phyloP scores from a whole-genome alignment of 495 filamentous ascomycete species.

The Penicillium flavigenum region DNA sequence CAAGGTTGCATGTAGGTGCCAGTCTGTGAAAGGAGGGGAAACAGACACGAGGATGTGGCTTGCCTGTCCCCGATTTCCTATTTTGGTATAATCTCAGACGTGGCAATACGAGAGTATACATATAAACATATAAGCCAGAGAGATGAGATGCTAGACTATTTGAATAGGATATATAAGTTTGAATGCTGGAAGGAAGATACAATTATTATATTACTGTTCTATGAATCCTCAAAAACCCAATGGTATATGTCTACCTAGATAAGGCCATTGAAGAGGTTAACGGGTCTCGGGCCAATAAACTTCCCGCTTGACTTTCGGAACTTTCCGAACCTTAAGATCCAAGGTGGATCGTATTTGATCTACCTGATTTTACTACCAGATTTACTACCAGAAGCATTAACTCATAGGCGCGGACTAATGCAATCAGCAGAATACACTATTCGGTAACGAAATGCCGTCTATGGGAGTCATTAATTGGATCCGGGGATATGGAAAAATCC shows the following conservation, averaged over 20 bases:
- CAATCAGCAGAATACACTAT: neutral
- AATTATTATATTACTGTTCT: too few species aligned
- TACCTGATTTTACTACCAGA: neutral
- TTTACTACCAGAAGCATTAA: neutral
- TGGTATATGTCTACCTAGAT: neutral
- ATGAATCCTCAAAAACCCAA: neutral
- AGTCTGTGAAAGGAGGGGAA: neutral
- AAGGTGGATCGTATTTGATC: neutral
- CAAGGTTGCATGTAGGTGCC: neutral
- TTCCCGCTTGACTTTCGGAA: neutral
- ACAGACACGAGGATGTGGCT: neutral
- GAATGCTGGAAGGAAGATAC: too few species aligned
- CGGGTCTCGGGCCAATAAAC: neutral
- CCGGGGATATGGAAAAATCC: neutral
- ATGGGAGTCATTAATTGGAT: neutral
- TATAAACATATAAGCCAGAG: too few species aligned
- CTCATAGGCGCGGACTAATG: neutral
- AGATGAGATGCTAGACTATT: neutral
- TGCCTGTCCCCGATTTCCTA: neutral
- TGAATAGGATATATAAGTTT: neutral
- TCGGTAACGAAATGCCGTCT: neutral
- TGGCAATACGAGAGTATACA: too few species aligned
- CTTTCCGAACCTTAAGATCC: slow-evolving; percentile 3
- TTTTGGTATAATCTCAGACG: neutral
- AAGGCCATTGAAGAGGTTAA: neutral